Conservation (phyloP, 139 green algal species). For the Medakamo hakoo region DNA sequence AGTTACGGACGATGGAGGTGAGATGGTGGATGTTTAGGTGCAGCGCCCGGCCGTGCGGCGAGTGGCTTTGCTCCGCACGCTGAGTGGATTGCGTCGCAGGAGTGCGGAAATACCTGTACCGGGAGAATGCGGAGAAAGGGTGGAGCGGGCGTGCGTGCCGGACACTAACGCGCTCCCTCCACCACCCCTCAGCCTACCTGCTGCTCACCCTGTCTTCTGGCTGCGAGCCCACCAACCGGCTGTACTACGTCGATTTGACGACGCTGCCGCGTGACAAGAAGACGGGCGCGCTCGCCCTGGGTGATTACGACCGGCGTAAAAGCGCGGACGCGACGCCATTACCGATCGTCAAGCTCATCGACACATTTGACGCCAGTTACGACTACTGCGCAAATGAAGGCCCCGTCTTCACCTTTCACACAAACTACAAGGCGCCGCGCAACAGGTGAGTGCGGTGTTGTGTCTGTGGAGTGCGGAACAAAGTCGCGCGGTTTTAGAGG, state of each 20-base stretch:
- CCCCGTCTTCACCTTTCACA: conserved; percentile 45
- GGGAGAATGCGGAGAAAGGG: neutral
- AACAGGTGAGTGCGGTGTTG: conserved; percentile 32
- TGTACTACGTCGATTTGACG: conserved; percentile 39
- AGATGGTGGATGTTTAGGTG: no score
- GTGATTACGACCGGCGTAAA: conserved; percentile 20
- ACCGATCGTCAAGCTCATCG: conserved; percentile 51
- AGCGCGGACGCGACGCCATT: conserved; percentile 19
- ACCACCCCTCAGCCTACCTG: no score
- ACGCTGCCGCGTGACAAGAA: conserved; percentile 10
- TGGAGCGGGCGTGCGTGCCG: no score
- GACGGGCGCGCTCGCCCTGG: conserved; percentile 29
- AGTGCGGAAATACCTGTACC: neutral
- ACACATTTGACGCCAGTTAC: conserved; percentile 65
- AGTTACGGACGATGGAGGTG: conserved; percentile 71
- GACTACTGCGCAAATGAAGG: conserved; percentile 61
- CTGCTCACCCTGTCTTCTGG: conserved; percentile 52
- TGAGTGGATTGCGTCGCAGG: conserved; percentile 8
- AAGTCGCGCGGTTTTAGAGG: no score
- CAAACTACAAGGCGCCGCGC: conserved; percentile 67
- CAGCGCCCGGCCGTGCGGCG: no score
- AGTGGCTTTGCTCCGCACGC: no score
- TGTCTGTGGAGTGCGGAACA: no score
- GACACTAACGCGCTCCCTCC: no score
- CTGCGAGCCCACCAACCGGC: conserved; percentile 64